Evolutionary conservation across 805 yeast genomes (phyloP).

Genomic region (Clavispora santaluciae): DNA sequence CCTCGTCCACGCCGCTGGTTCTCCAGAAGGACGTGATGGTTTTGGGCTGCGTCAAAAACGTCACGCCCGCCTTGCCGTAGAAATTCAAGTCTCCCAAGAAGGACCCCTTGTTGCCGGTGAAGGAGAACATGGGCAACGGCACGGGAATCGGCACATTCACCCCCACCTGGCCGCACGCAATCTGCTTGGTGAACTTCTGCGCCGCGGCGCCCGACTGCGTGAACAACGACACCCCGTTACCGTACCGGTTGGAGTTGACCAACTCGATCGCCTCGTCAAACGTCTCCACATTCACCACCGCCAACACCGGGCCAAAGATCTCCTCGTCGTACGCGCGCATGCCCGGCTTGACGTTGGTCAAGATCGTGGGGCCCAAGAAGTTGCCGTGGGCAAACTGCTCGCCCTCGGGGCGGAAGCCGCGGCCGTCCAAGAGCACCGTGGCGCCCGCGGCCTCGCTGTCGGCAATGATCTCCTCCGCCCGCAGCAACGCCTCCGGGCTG

Average conservation of each 20-base stretch:
- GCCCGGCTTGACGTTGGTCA: constrained; percentile 58
- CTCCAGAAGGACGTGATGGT: constrained; percentile 71
- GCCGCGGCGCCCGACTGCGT: constrained; percentile 68
- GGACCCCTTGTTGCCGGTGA: constrained; percentile 71
- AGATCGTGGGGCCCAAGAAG: constrained; percentile 68
- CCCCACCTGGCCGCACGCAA: constrained; percentile 75
- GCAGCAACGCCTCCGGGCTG: constrained; percentile 51
- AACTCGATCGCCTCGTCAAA: constrained; percentile 64
- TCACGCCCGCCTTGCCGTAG: constrained; percentile 71
- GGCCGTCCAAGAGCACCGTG: constrained; percentile 57
- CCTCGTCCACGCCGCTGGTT: constrained; percentile 43
- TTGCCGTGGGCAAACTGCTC: constrained; percentile 48
- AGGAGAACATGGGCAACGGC: constrained; percentile 76
- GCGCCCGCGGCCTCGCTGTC: constrained; percentile 61
- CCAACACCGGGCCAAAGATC: constrained; percentile 72
- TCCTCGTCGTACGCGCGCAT: constrained; percentile 71
- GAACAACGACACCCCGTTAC: constrained; percentile 69
- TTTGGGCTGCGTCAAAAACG: constrained; percentile 70
- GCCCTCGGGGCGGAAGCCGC: constrained; percentile 39
- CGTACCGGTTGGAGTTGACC: constrained; percentile 55
- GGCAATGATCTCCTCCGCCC: constrained; percentile 52
- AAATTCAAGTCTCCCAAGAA: constrained; percentile 77
- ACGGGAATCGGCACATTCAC: constrained; percentile 78
- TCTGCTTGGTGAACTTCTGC: constrained; percentile 61
- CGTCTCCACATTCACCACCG: constrained; percentile 56